These are phyloP conservation scores for Pleoardoris graminearum DNA, from an alignment of 2,329 filamentous ascomycete genomes.

Conservation along the genomic window DNA sequence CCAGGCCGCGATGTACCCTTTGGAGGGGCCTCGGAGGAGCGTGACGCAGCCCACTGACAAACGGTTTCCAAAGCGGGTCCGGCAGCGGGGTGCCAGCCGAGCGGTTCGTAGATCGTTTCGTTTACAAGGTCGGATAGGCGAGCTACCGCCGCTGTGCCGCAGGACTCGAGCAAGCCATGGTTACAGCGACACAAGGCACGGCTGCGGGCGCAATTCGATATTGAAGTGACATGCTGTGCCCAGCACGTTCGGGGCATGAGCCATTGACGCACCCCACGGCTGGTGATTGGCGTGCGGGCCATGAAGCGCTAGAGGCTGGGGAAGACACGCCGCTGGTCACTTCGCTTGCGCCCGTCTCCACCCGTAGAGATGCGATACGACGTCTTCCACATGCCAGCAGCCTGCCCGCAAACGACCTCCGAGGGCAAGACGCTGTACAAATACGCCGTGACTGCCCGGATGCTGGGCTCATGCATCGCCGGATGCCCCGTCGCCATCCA, in stretches of 20 bases:
- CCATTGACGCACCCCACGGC: conserved; percentile 12
- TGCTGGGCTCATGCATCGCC: conserved; percentile 20
- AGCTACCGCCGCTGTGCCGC: neutral
- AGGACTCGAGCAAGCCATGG: conserved; percentile 8
- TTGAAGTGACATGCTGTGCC: conserved; percentile 5
- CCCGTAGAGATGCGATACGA: neutral
- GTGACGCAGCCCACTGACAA: too few relatives aligned
- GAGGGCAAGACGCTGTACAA: conserved; percentile 8
- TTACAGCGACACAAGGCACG: neutral
- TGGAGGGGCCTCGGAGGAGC: too few relatives aligned
- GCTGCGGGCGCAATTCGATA: neutral
- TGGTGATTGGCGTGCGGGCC: conserved; percentile 7
- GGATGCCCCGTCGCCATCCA: conserved; percentile 28
- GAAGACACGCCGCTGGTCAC: neutral
- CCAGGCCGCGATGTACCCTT: too few relatives aligned
- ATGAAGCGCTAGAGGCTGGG: neutral
- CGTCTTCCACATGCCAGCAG: conserved; percentile 3
- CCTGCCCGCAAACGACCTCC: neutral
- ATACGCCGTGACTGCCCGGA: conserved; percentile 5
- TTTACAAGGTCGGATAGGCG: neutral
- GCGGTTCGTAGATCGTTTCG: neutral
- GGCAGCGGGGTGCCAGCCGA: neutral
- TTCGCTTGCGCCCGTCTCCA: neutral
- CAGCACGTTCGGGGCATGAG: neutral
- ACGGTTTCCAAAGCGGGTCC: neutral